Evolutionary conservation across 495 filamentous ascomycete species (phyloP).

Genomic region (Sporormia fimetaria): DNA sequence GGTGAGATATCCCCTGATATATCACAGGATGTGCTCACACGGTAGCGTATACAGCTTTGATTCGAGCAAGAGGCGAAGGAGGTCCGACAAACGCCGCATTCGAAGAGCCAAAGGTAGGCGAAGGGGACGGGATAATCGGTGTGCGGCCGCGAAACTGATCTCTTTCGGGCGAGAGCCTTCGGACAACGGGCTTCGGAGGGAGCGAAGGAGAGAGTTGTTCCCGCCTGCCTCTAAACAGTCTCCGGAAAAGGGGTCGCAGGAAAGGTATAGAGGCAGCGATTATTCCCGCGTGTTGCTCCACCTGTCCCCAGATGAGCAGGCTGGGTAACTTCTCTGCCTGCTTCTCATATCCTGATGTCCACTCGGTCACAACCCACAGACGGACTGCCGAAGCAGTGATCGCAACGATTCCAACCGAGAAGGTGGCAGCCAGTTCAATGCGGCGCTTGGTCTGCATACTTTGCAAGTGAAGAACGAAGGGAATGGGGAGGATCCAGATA

Average conservation of each 20-base stretch:
- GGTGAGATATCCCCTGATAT: too few species aligned
- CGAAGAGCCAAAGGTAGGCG: conserved; percentile 10
- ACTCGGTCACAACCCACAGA: conserved; percentile 7
- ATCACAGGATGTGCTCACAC: too few species aligned
- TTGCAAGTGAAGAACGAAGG: conserved; percentile 13
- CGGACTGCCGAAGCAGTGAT: conserved; percentile 19
- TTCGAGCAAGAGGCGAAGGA: too few species aligned
- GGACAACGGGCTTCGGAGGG: conserved; percentile 7
- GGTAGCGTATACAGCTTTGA: too few species aligned
- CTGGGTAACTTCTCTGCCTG: conserved; percentile 1
- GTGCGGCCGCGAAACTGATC: conserved; percentile 3
- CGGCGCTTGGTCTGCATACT: conserved; percentile 6
- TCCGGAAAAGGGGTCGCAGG: conserved; percentile 17
- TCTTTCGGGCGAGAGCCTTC: not conserved
- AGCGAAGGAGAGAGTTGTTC: conserved; percentile 9
- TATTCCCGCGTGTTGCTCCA: conserved; percentile 23
- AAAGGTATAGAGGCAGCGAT: conserved; percentile 21
- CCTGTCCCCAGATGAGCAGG: conserved; percentile 18
- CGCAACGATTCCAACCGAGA: conserved; percentile 19
- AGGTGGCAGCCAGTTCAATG: conserved; percentile 17
- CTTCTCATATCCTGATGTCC: not conserved
- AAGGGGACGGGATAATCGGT: conserved; percentile 17
- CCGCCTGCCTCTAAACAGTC: not conserved
- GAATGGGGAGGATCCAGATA: conserved; percentile 20
- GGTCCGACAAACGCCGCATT: conserved; percentile 3